phyloP scores from a whole-genome alignment of 2,329 filamentous ascomycete genomes.

The Hymenoscyphus fraxineus region DNA sequence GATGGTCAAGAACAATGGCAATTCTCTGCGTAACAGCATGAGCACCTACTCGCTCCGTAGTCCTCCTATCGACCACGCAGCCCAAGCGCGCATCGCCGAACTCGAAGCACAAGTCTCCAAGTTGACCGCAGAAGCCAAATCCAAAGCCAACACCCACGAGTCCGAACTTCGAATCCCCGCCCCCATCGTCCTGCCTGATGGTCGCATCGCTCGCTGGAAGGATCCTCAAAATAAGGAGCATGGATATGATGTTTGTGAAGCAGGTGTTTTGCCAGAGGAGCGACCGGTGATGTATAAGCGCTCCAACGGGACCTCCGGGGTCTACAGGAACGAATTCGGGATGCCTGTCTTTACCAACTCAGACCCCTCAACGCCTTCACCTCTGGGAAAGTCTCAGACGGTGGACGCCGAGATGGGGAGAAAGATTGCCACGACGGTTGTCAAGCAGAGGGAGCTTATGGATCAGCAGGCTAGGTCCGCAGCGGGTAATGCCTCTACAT shows the following conservation, averaged over 20 bases:
- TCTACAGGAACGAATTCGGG: no score
- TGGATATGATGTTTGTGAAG: background rate
- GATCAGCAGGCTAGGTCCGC: no score
- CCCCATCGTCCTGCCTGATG: background rate
- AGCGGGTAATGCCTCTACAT: background rate
- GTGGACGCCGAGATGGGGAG: no score
- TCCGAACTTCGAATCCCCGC: background rate
- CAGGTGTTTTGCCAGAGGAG: background rate
- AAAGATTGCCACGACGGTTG: no score
- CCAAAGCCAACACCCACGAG: background rate
- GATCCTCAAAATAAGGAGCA: background rate
- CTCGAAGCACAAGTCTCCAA: slow-evolving; percentile 18
- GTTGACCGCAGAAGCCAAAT: background rate
- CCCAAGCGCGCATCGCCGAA: slow-evolving; percentile 18
- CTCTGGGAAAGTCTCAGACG: no score
- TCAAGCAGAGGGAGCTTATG: no score
- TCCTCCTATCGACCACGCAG: slow-evolving; percentile 14
- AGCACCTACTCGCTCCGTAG: slow-evolving; percentile 23
- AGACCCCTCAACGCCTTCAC: no score
- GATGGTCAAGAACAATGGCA: slow-evolving; percentile 29
- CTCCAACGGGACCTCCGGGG: background rate
- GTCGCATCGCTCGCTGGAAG: background rate
- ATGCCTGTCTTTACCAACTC: no score
- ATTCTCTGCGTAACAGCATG: slow-evolving; percentile 25
- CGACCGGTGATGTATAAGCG: background rate